Evolutionary conservation across 805 yeast species (phyloP).

Genomic region (Barnettozyma siamensis): DNA sequence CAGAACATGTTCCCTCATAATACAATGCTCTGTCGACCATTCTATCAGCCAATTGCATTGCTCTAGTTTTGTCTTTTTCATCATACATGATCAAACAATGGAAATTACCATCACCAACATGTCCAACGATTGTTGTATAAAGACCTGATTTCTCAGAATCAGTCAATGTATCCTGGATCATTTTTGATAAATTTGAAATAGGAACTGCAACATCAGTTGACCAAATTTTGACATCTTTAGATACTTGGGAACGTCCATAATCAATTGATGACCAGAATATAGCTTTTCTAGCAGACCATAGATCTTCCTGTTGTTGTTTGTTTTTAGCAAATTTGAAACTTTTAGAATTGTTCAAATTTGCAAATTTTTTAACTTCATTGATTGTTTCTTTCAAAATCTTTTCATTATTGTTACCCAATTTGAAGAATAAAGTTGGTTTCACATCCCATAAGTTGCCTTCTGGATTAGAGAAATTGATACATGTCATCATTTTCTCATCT

Average conservation of each 20-base stretch:
- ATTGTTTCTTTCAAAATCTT: slow-evolving; percentile 36
- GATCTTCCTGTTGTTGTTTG: slow-evolving; percentile 51
- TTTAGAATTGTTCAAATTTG: slow-evolving; percentile 43
- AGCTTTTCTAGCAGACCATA: slow-evolving; percentile 72
- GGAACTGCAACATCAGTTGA: slow-evolving; percentile 85
- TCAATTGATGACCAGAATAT: slow-evolving; percentile 60
- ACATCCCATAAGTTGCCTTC: slow-evolving; percentile 39
- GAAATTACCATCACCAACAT: slow-evolving; percentile 81
- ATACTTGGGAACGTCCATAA: slow-evolving; percentile 45
- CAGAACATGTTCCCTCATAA: slow-evolving; percentile 78
- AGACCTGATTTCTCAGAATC: slow-evolving; percentile 51
- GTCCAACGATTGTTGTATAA: slow-evolving; percentile 62
- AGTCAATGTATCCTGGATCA: slow-evolving; percentile 54
- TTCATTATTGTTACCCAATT: slow-evolving; percentile 46
- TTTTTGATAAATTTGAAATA: slow-evolving; percentile 54
- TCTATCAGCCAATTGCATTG: slow-evolving; percentile 47
- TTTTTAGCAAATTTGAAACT: slow-evolving; percentile 53
- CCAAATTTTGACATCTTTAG: slow-evolving; percentile 49
- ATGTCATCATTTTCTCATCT: slow-evolving; percentile 65
- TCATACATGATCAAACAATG: slow-evolving; percentile 62
- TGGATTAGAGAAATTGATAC: slow-evolving; percentile 48
- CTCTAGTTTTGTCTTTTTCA: slow-evolving; percentile 41
- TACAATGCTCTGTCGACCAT: slow-evolving; percentile 62
- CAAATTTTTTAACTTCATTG: slow-evolving; percentile 41
- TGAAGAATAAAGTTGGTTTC: slow-evolving; percentile 55